phyloP scores from a whole-genome alignment of 257 asterid species.

The Nyctanthes arbortristis region DNA sequence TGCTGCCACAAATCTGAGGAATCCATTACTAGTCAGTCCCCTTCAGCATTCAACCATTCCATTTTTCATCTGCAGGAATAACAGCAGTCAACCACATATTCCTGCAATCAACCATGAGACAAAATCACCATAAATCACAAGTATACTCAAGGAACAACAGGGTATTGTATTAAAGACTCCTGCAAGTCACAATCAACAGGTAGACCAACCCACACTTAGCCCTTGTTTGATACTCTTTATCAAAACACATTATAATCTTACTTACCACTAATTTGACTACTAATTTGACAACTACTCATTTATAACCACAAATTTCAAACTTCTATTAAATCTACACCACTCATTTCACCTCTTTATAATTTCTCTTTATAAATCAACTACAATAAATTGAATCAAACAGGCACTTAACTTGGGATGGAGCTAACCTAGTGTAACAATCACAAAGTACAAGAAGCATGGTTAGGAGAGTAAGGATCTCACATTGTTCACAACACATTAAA shows the following conservation, averaged over 20 bases:
- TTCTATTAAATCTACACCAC: too few relatives aligned
- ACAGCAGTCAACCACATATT: constrained; percentile 5
- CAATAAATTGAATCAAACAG: too few relatives aligned
- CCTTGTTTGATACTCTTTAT: too few relatives aligned
- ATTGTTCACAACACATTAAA: not conserved
- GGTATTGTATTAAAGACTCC: not conserved
- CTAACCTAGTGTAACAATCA: not conserved
- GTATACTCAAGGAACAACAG: not conserved
- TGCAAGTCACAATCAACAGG: not conserved
- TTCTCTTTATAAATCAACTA: too few relatives aligned
- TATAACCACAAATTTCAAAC: too few relatives aligned
- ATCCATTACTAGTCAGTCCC: constrained; percentile 23
- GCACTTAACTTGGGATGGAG: not conserved
- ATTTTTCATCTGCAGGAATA: constrained; percentile 27
- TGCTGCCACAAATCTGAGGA: constrained; percentile 2
- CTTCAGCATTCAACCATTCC: constrained; percentile 2
- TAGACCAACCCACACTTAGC: too few relatives aligned
- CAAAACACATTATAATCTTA: too few relatives aligned
- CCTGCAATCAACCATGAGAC: not conserved
- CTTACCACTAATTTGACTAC: too few relatives aligned
- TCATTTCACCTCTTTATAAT: too few relatives aligned
- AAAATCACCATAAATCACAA: constrained; percentile 9
- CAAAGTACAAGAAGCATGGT: not conserved
- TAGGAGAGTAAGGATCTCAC: not conserved
- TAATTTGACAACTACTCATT: too few relatives aligned